Base-by-base conservation (phyloP, 257 asterid genomes). In the Solanum sitiens region DNA sequence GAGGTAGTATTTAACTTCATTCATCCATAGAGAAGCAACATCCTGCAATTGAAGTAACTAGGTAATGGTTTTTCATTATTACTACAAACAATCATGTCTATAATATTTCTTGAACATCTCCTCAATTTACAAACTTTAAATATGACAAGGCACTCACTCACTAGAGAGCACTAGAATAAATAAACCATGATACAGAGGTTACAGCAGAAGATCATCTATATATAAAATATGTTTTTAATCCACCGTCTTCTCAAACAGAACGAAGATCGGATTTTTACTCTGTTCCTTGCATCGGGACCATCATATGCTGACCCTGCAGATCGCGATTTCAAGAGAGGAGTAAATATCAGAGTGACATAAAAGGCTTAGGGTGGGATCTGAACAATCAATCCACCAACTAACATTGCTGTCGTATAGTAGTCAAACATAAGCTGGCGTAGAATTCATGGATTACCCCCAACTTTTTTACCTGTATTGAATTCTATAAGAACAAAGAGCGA, bases 221-320 rank as follows among this genome's bases (percentile, higher is more conserved):
- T 63, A 83, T 86, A 86, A 86, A 86, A 76, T 86, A 88, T 88
- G 87, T 37, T 85, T 37, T 80, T 59, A 67, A 65, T 79, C 84
- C 85, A 65, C 53, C 16, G 30, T 63, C 84, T 65, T 88, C 72
- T 87, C 88, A 80, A 63, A 33, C 83, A 61, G 86, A 89, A 74
- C 71, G 71, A 50, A 5, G 67, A 37, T 87, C 87, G 44, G 20
- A 35, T 83, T 84, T 33, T 91, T 91, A 93, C 30, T 93, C 97
- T 90, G 91, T 86, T 89, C 97, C 92, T 86, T 76, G 94, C 96
- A 92, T 92, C 39, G 90, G 95, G 72, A 93, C 90, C 91, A 93
- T 90, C 95, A 91, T 91, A 88, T 93, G 93, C 87, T 91, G 94
- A 79, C 89, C 91, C 86, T 88, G 95, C 85, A 89, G 89, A 94